A percentile compares a stretch with the other conserved stretches of the same genome.
Evolutionary conservation across 2,329 filamentous ascomycete species (phyloP).

Genomic region (Aspergillus cejpii): DNA sequence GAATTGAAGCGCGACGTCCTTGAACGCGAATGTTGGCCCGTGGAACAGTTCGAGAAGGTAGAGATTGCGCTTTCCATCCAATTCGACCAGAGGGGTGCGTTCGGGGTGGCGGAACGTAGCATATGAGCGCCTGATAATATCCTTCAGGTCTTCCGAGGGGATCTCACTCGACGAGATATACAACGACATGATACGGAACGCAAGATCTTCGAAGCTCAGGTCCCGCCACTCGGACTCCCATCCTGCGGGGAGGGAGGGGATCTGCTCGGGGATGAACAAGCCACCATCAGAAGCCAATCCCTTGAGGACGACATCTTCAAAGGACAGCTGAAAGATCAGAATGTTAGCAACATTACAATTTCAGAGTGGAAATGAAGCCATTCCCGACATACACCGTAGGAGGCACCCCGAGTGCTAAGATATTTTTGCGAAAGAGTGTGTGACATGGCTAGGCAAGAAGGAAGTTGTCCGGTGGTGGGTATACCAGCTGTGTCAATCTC

Average conservation of each 20-base stretch:
- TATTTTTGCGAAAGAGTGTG: constrained; percentile 30
- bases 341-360: constrained; percentile 8
- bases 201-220: constrained; percentile 38
- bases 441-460: constrained; percentile 15
- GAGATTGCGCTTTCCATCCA: constrained; percentile 64
- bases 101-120: constrained; percentile 76
- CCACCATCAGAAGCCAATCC: constrained; percentile 81
- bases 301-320: constrained; percentile 86
- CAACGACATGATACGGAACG: constrained; percentile 71
- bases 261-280: constrained; percentile 71
- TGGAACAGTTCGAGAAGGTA: constrained; percentile 93
- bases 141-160: constrained; percentile 68
- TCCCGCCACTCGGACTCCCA: constrained; percentile 25
- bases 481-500: background rate
- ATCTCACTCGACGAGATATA: constrained; percentile 84
- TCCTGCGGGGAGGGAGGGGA: constrained; percentile 19
- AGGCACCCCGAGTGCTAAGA: constrained; percentile 29
- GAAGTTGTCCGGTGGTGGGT: background rate
- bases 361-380: background rate
- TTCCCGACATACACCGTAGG: constrained; percentile 24
- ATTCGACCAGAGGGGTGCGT: constrained; percentile 70
- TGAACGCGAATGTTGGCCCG: constrained; percentile 91
- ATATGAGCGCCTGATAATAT: constrained; percentile 78
- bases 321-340: constrained; percentile 52
- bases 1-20: constrained; percentile 89